phyloP scores from a whole-genome alignment of 1,284 basidiomycete species.

The Leccinum huronense region DNA sequence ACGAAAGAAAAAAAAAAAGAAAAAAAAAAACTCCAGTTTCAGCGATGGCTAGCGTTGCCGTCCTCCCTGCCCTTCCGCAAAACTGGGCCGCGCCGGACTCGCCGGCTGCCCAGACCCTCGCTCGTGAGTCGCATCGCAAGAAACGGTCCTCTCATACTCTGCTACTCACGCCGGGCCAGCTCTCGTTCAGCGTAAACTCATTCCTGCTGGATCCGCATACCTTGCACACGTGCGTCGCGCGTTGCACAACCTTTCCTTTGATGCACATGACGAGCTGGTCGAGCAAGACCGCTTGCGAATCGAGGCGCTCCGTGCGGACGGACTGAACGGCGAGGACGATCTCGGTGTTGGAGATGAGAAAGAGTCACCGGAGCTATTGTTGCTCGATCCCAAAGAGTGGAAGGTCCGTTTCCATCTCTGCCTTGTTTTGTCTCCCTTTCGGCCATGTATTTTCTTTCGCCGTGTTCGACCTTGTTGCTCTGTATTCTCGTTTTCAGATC shows the following conservation, averaged over 20 bases:
- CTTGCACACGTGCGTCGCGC: slow-evolving; percentile 76
- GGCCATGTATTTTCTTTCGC: neutral
- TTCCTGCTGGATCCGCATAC: slow-evolving; percentile 85
- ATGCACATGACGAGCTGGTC: slow-evolving; percentile 69
- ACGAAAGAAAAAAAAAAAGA: neutral
- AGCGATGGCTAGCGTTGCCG: slow-evolving; percentile 25
- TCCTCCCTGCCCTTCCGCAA: slow-evolving; percentile 28
- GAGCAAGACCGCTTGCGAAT: slow-evolving; percentile 54
- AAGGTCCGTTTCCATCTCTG: slow-evolving; percentile 58
- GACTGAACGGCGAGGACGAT: slow-evolving; percentile 74
- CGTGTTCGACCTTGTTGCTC: neutral
- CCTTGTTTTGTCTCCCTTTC: neutral
- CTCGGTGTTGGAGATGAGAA: slow-evolving; percentile 91
- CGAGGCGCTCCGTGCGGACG: slow-evolving; percentile 53
- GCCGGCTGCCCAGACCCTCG: slow-evolving; percentile 20
- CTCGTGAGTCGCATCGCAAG: slow-evolving; percentile 23
- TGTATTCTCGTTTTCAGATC: neutral
- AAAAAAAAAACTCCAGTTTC: neutral
- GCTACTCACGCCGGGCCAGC: slow-evolving; percentile 22
- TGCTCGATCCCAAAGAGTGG: slow-evolving; percentile 96
- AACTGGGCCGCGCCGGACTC: slow-evolving; percentile 23
- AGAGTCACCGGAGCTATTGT: slow-evolving; percentile 72
- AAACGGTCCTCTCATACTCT: neutral
- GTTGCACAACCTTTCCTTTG: slow-evolving; percentile 75
- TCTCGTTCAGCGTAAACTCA: slow-evolving; percentile 42